Evolutionary conservation across 345 rosid genomes (phyloP).

Genomic region (Acer negundo): DNA sequence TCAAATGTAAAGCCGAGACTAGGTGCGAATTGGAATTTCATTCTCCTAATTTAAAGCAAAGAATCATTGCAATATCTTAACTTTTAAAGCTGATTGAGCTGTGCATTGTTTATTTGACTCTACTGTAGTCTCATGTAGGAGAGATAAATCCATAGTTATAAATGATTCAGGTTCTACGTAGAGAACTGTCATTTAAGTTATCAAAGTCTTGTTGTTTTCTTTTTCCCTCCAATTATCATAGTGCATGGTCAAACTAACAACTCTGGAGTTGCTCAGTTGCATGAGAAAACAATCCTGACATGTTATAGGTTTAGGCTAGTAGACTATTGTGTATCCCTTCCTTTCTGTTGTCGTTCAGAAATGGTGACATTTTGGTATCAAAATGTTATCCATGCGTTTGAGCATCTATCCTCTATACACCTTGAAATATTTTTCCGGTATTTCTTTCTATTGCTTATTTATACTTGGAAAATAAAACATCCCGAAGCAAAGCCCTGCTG

Average conservation of each 20-base stretch:
- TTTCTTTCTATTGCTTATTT: neutral
- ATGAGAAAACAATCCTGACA: neutral
- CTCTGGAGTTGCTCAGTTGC: neutral
- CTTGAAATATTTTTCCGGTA: neutral
- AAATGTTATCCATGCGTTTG: neutral
- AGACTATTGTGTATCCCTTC: neutral
- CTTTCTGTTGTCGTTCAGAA: neutral
- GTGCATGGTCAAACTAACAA: neutral
- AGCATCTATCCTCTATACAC: neutral
- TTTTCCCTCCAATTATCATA: neutral
- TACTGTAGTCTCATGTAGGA: neutral
- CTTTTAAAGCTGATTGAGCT: neutral
- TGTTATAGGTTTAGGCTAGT: neutral
- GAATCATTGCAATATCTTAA: neutral
- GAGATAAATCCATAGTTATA: neutral
- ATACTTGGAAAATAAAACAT: neutral
- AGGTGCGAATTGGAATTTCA: neutral
- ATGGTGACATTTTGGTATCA: neutral
- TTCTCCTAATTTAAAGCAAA: neutral
- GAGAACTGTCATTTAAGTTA: neutral
- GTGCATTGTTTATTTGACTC: neutral
- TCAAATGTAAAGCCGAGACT: neutral
- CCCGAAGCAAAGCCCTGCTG: neutral
- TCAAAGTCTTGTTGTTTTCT: neutral
- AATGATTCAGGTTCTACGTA: neutral